A percentile compares a stretch with the other conserved stretches of the same genome.
These are phyloP conservation scores for Termitomyces sp. DNA, from an alignment of 768 basidiomycete genomes.

Conservation along the genomic window DNA sequence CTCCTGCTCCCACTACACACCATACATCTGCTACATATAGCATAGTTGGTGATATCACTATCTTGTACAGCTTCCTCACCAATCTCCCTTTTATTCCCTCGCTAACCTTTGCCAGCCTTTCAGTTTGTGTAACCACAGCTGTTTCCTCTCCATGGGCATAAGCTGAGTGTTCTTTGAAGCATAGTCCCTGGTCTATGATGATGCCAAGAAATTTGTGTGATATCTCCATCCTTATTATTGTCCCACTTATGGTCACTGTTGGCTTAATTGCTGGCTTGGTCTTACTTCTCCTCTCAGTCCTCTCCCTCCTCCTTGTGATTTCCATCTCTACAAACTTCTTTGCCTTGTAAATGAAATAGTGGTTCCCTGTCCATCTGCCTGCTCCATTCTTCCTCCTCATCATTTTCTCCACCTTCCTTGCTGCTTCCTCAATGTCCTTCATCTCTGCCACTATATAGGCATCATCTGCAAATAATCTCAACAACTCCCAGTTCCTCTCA, in stretches of 20 bases:
- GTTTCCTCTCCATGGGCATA: neutral
- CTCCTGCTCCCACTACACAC: neutral
- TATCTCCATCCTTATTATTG: neutral
- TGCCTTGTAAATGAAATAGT: neutral
- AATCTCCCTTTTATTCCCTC: constrained; percentile 1
- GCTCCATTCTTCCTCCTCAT: neutral
- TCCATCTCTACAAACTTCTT: neutral
- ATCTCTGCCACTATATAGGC: no score
- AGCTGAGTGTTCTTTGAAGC: constrained; percentile 10
- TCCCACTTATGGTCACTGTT: neutral
- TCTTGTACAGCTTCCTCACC: neutral
- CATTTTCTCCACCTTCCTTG: no score
- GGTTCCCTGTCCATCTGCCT: neutral
- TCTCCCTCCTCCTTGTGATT: neutral
- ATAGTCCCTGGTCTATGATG: constrained; percentile 10
- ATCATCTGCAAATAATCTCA: no score
- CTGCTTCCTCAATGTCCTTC: no score
- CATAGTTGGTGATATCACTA: neutral
- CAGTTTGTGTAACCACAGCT: neutral
- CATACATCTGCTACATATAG: constrained; percentile 15
- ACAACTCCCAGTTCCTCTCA: no score
- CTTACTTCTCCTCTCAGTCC: neutral
- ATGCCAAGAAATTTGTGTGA: constrained; percentile 12
- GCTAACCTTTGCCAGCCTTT: neutral
- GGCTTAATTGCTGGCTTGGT: neutral